Evolutionary conservation across 768 basidiomycete species (phyloP).

Genomic region (Hortiboletus flavorubellus): DNA sequence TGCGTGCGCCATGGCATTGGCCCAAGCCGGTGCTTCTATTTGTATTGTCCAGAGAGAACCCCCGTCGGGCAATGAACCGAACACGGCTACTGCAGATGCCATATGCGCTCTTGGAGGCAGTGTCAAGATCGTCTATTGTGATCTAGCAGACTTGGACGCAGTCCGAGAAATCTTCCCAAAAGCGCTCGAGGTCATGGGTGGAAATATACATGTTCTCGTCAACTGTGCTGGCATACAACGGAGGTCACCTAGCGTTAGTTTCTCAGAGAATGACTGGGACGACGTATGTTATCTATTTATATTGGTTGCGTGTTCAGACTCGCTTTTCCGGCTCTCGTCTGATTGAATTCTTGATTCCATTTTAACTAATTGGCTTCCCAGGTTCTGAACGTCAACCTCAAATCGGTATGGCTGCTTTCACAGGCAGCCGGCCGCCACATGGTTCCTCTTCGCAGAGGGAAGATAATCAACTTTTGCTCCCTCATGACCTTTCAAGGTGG

Average conservation of each 20-base stretch:
- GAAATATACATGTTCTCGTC: slow-evolving; percentile 59
- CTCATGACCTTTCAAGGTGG: slow-evolving; percentile 54
- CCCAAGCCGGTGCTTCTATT: slow-evolving; percentile 51
- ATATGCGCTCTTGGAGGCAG: slow-evolving; percentile 36
- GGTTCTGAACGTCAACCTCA: slow-evolving; percentile 87
- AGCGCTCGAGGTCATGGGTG: slow-evolving; percentile 49
- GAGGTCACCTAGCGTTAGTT: slow-evolving; percentile 58
- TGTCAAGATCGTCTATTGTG: slow-evolving; percentile 49
- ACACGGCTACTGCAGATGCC: slow-evolving; percentile 34
- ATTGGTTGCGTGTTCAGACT: slow-evolving; percentile 10
- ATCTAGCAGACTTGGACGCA: slow-evolving; percentile 48
- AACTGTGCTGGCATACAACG: slow-evolving; percentile 68
- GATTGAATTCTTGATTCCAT: slow-evolving; percentile 8
- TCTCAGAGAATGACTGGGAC: slow-evolving; percentile 67
- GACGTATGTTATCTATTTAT: slow-evolving; percentile 50
- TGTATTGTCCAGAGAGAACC: slow-evolving; percentile 47
- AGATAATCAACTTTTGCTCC: slow-evolving; percentile 68
- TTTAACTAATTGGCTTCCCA: slow-evolving; percentile 28
- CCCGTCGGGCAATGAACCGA: slow-evolving; percentile 33
- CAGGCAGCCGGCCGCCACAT: slow-evolving; percentile 90
- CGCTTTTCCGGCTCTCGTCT: slow-evolving; percentile 4
- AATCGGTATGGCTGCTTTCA: slow-evolving; percentile 79
- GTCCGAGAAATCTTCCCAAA: slow-evolving; percentile 48
- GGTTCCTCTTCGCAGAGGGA: slow-evolving; percentile 68
- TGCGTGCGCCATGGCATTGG: slow-evolving; percentile 52